Conservation (phyloP, 192 early-diverging fungal genomes). For the Globomyces pollinis-pini region DNA sequence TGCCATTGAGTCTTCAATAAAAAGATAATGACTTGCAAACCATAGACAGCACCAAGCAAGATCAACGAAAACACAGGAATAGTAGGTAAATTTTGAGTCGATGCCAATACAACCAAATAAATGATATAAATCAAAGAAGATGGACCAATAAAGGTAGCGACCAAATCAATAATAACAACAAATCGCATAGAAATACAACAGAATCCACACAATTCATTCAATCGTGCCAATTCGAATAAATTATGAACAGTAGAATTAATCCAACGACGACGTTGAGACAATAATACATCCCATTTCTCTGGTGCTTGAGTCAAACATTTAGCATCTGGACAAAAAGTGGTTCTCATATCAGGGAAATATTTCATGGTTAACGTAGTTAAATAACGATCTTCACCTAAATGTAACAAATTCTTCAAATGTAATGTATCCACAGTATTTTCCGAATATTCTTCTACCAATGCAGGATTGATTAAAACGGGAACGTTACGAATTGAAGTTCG, state of each 20-base stretch:
- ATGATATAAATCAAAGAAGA: conserved; percentile 46
- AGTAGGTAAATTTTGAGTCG: conserved; percentile 37
- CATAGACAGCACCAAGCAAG: conserved; percentile 76
- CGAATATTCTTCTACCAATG: conserved; percentile 78
- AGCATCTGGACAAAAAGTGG: conserved; percentile 87
- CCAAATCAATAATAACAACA: conserved; percentile 86
- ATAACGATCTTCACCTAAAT: conserved; percentile 95
- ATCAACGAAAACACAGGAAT: conserved; percentile 74
- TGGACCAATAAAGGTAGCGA: conserved; percentile 74
- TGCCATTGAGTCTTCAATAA: conserved; percentile 58
- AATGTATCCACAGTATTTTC: conserved; percentile 90
- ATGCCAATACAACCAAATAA: conserved; percentile 69
- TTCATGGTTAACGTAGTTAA: conserved; percentile 95
- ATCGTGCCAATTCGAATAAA: conserved; percentile 75
- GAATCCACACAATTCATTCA: conserved; percentile 87
- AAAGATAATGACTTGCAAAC: conserved; percentile 81
- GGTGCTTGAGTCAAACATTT: conserved; percentile 85
- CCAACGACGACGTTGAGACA: conserved; percentile 96
- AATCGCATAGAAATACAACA: conserved; percentile 98
- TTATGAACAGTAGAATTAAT: conserved; percentile 99
- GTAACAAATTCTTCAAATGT: conserved; percentile 95
- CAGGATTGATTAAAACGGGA: conserved; percentile 74
- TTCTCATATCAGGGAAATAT: conserved; percentile 91
- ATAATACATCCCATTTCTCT: conserved; percentile 77
- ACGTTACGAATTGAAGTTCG: conserved; percentile 64